Base-by-base conservation (phyloP, 2,329 filamentous ascomycete species). In the Neonectria sp. region DNA sequence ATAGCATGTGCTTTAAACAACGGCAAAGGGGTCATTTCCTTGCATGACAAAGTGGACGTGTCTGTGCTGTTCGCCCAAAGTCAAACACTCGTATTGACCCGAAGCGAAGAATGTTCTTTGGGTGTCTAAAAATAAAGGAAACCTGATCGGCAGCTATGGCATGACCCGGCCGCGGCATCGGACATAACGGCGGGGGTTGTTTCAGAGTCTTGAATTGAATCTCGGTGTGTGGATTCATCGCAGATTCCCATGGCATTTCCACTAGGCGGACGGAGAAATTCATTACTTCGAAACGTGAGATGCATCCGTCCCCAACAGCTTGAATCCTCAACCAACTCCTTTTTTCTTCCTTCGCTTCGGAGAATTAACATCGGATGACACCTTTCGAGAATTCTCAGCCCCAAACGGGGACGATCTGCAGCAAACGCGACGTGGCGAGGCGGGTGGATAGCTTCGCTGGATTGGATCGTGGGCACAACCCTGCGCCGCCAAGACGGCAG, bases 51-150 rank as follows among this genome's bases (percentile, higher is more conserved):
- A 21, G 15, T 13, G 31, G 51, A 33, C 29, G 21, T 29, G 49
- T 35, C 51, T 33, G 51, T 11, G 27, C 48, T 51, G 48, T 4
- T 4, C n/a, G 6, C n/a, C 27, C n/a, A 45, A 53, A 53, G 29
- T 29, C 33, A 35, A 53, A 15, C 3, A n/a, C n/a, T 53, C 31
- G 31, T 53, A 15, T 35, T 8, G 11, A 35, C 8, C 31, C 31
- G 6, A 15, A 24, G 31, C 29, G 51, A 13, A 9, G 48, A 51
- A 24, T 15, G 17, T n/a, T 27, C n/a, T 7, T 7, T 13, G n/a
- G 31, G 4, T 13, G 29, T 31, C 51, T 53, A 53, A 53, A 53
- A 51, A 51, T 53, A 53, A 53, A 53, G 29, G 15, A 24, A 35
- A 24, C 17, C n/a, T 33, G 51, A 53, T 53, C 31, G 51, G n/a